These are phyloP conservation scores for Glaciozyma martinii DNA, from an alignment of 768 basidiomycete species.

Conservation along the genomic window DNA sequence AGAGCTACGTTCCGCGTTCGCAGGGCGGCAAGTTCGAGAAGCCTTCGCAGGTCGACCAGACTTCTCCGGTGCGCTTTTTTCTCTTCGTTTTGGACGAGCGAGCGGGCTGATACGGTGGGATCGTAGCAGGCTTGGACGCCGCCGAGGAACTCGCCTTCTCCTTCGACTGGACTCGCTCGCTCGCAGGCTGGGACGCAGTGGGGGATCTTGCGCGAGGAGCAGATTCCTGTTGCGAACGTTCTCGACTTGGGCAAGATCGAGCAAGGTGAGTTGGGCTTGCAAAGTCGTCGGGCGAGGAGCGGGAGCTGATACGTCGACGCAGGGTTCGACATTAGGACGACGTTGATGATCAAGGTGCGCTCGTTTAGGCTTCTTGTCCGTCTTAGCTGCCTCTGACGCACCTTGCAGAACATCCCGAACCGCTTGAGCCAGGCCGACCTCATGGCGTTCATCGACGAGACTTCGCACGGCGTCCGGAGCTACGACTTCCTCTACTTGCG, in stretches of 20 bases:
- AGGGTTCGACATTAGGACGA: conserved; percentile 31
- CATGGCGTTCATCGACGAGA: conserved; percentile 39
- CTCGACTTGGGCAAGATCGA: conserved; percentile 65
- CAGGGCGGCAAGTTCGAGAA: neutral
- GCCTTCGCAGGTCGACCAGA: neutral
- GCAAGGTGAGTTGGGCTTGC: conserved; percentile 46
- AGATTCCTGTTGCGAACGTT: conserved; percentile 45
- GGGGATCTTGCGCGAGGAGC: conserved; percentile 24
- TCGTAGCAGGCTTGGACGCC: neutral
- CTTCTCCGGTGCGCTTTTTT: conserved; percentile 1
- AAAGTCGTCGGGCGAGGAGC: conserved; percentile 44
- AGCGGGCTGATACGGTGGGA: neutral
- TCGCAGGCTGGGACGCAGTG: conserved; percentile 4
- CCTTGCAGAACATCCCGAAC: conserved; percentile 89
- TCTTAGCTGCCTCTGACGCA: conserved; percentile 34
- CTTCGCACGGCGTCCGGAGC: conserved; percentile 61
- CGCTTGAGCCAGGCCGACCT: conserved; percentile 43
- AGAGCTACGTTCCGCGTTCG: neutral
- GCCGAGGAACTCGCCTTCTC: neutral
- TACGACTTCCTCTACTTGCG: conserved; percentile 77
- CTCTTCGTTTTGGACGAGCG: no score
- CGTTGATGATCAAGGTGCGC: conserved; percentile 20
- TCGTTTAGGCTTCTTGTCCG: neutral
- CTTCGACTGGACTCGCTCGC: neutral
- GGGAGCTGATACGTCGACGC: conserved; percentile 49